These are phyloP conservation scores for Neocallimastix lanati DNA, from an alignment of 192 early-diverging fungal species.

Conservation along the genomic window DNA sequence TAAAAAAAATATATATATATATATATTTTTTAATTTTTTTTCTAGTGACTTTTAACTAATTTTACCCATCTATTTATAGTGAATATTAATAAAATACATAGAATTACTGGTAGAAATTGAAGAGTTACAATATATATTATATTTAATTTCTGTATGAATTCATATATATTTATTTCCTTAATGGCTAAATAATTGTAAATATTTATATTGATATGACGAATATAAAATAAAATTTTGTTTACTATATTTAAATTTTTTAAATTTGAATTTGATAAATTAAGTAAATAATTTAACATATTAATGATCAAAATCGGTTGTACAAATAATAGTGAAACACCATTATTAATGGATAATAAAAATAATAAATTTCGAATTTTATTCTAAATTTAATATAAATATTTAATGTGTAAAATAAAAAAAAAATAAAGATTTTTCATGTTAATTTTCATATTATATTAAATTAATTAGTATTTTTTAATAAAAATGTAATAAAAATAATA, in stretches of 20 bases:
- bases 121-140: background rate
- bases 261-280: too few species aligned
- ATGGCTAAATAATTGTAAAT: background rate
- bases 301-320: background rate
- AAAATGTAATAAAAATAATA: too few species aligned
- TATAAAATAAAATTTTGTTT: too few species aligned
- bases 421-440: too few species aligned
- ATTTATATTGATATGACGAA: background rate
- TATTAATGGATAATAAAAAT: background rate
- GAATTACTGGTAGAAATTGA: background rate
- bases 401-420: too few species aligned
- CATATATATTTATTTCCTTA: background rate
- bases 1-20: too few species aligned
- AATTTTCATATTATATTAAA: too few species aligned
- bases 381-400: too few species aligned
- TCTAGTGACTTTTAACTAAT: background rate
- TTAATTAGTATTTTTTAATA: too few species aligned
- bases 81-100: background rate
- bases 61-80: background rate
- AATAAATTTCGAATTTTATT: background rate
- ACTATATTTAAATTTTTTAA: too few species aligned
- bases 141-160: background rate
- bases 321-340: background rate
- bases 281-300: background rate
- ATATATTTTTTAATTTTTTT: background rate